These are phyloP conservation scores for Orbilia javanica DNA, from an alignment of 2,329 filamentous ascomycete genomes.

Conservation along the genomic window DNA sequence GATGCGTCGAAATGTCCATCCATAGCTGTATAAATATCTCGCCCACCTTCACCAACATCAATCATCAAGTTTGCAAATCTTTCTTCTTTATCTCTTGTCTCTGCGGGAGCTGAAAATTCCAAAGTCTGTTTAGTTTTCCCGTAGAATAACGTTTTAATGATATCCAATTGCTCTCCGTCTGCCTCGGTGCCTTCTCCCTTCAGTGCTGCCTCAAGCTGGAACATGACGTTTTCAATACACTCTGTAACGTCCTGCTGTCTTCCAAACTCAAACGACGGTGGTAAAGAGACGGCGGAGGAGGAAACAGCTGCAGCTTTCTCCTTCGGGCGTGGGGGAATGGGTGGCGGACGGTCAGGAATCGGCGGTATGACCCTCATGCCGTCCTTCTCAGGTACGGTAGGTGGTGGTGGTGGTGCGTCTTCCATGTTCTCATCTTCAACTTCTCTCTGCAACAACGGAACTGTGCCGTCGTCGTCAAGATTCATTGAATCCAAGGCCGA, in stretches of 20 bases:
- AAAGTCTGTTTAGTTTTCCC: slow-evolving; percentile 66
- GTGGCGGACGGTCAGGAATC: slow-evolving; percentile 69
- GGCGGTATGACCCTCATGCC: slow-evolving; percentile 60
- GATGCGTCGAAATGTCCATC: slow-evolving; percentile 87
- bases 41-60: slow-evolving; percentile 71
- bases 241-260: slow-evolving; percentile 96
- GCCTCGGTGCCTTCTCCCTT: slow-evolving; percentile 75
- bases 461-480: slow-evolving; percentile 43
- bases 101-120: slow-evolving; percentile 60
- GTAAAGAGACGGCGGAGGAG: not conserved
- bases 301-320: slow-evolving; percentile 59
- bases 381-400: slow-evolving; percentile 41
- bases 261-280: slow-evolving; percentile 69
- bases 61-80: slow-evolving; percentile 74
- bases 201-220: slow-evolving; percentile 90
- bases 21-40: slow-evolving; percentile 84
- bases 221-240: slow-evolving; percentile 91
- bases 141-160: slow-evolving; percentile 76
- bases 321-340: slow-evolving; percentile 71
- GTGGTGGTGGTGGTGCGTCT: slow-evolving; percentile 46
- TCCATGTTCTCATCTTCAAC: slow-evolving; percentile 62
- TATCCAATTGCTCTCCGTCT: slow-evolving; percentile 82
- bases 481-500: slow-evolving; percentile 35
- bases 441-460: slow-evolving; percentile 44
- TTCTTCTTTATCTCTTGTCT: slow-evolving; percentile 73